Percentiles rank a stretch among this genome's conserved stretches.
Conservation (phyloP, 768 basidiomycete genomes). For the Collybia sp. region DNA sequence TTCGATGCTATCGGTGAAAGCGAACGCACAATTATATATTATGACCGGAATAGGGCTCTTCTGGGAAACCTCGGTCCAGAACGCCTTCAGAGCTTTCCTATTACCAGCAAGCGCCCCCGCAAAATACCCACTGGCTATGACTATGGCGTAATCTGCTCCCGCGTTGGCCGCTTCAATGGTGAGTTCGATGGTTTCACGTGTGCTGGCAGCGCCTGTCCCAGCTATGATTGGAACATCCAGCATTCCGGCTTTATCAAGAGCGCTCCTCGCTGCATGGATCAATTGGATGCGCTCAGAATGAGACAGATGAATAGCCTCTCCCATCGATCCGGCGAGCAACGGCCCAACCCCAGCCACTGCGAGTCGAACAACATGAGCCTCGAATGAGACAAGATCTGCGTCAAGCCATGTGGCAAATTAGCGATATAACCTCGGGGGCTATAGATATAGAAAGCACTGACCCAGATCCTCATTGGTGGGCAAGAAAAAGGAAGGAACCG, state of each 20-base stretch:
- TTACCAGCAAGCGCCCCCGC: conserved; percentile 66
- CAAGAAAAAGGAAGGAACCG: conserved; percentile 84
- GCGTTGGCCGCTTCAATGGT: conserved; percentile 73
- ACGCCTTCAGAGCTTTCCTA: conserved; percentile 69
- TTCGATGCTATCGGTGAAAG: conserved; percentile 1
- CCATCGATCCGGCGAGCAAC: conserved; percentile 78
- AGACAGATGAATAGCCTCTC: conserved; percentile 76
- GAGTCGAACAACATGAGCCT: conserved; percentile 58
- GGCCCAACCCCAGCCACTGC: conserved; percentile 68
- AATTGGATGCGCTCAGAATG: conserved; percentile 62
- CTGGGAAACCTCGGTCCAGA: conserved; percentile 70
- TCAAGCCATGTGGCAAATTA: conserved; percentile 3
- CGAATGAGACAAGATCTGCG: conserved; percentile 63
- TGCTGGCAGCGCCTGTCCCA: conserved; percentile 82
- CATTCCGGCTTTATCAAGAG: conserved; percentile 65
- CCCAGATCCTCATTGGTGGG: conserved; percentile 77
- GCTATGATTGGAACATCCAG: conserved; percentile 62
- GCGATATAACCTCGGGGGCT: conserved; percentile 4
- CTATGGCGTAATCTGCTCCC: conserved; percentile 85
- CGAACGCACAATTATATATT: conserved; percentile 76
- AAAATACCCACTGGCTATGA: conserved; percentile 85
- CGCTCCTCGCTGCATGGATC: conserved; percentile 63
- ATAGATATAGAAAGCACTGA: conserved; percentile 27
- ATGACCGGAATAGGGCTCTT: conserved; percentile 85
- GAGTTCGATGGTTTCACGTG: conserved; percentile 75